These are phyloP conservation scores for Aspergillus niger DNA, from an alignment of 2,329 filamentous ascomycete genomes.

Conservation along the genomic window DNA sequence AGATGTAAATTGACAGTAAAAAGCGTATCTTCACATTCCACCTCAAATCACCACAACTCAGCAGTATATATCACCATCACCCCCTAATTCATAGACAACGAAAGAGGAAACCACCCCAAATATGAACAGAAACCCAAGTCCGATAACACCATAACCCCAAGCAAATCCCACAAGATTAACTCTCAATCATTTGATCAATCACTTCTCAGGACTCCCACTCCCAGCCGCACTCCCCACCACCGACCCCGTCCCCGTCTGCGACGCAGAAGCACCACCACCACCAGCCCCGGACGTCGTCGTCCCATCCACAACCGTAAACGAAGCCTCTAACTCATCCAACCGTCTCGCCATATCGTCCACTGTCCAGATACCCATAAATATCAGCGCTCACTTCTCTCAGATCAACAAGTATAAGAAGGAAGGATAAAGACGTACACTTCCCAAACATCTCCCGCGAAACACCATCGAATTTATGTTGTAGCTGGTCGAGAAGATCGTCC, in stretches of 20 bases:
- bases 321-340: constrained; percentile 78
- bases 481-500: constrained; percentile 80
- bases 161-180: background rate
- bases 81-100: background rate
- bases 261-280: constrained; percentile 9
- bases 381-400: background rate
- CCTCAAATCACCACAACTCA: background rate
- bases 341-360: constrained; percentile 94
- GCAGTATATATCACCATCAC: background rate
- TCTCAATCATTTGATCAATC: background rate
- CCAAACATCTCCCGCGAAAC: constrained; percentile 85
- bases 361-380: constrained; percentile 39
- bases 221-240: background rate
- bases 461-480: constrained; percentile 81
- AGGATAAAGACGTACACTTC: constrained; percentile 67
- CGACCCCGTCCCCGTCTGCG: constrained; percentile 13
- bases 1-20: background rate
- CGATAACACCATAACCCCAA: background rate
- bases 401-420: background rate
- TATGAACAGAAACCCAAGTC: background rate
- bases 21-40: background rate
- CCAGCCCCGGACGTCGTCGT: constrained; percentile 23
- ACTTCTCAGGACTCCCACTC: constrained; percentile 5
- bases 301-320: constrained; percentile 59
- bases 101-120: background rate